Conservation (phyloP, 805 yeast species). For the Lipomyces orientalis region DNA sequence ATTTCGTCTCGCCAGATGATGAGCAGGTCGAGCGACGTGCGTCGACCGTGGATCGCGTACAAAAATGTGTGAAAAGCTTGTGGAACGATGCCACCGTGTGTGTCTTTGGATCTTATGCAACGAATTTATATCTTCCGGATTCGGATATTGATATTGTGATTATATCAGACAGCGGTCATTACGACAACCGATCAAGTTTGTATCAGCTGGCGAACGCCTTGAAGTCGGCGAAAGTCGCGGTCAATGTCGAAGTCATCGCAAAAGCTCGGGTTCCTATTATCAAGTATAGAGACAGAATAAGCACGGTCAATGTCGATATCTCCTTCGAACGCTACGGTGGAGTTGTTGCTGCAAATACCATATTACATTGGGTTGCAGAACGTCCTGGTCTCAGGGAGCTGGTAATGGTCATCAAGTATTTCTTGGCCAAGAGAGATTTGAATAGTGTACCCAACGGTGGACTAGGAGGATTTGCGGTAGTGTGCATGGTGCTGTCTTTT, state of each 20-base stretch:
- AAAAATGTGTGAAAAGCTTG: slow-evolving; percentile 55
- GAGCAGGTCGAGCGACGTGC: slow-evolving; percentile 74
- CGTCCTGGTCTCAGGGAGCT: slow-evolving; percentile 84
- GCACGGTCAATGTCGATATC: slow-evolving; percentile 80
- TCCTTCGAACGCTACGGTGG: slow-evolving; percentile 88
- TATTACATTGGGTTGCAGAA: slow-evolving; percentile 71
- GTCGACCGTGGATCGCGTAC: slow-evolving; percentile 63
- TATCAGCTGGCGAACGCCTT: slow-evolving; percentile 76
- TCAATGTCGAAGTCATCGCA: slow-evolving; percentile 81
- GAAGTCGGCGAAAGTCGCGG: slow-evolving; percentile 65
- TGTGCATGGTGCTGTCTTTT: slow-evolving; percentile 82
- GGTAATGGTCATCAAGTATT: slow-evolving; percentile 83
- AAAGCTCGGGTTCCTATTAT: slow-evolving; percentile 93
- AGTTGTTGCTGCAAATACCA: slow-evolving; percentile 76
- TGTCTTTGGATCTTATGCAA: slow-evolving; percentile 94
- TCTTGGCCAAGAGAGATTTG: slow-evolving; percentile 73
- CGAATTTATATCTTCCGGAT: slow-evolving; percentile 90
- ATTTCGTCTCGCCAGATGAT: slow-evolving; percentile 82
- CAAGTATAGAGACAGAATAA: slow-evolving; percentile 77
- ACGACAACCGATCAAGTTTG: slow-evolving; percentile 66
- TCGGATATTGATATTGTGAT: slow-evolving; percentile 96
- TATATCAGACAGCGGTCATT: slow-evolving; percentile 63
- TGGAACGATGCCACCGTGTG: slow-evolving; percentile 84
- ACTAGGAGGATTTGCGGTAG: slow-evolving; percentile 91
- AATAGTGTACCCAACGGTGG: slow-evolving; percentile 94